phyloP scores from a whole-genome alignment of 495 filamentous ascomycete species.

The Thermochaetoides thermophila region DNA sequence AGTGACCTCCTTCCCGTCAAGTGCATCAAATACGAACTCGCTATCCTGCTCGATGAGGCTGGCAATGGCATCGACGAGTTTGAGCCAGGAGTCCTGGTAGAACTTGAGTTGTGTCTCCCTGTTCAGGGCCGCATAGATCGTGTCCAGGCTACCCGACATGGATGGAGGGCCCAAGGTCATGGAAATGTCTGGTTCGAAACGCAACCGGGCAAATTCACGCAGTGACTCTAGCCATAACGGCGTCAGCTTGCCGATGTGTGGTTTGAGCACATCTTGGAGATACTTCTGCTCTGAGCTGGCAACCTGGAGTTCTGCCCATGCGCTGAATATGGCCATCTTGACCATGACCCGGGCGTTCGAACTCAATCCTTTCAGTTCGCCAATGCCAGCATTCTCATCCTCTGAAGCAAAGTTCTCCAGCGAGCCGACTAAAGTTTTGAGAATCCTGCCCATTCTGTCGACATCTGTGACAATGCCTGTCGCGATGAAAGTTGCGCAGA shows the following conservation, averaged over 20 bases:
- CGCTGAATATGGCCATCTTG: slow-evolving; percentile 90
- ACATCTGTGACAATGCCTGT: slow-evolving; percentile 96
- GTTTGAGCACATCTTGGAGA: slow-evolving; percentile 74
- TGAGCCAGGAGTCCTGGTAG: slow-evolving; percentile 96
- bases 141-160: slow-evolving; percentile 66
- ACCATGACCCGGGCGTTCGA: slow-evolving; percentile 98
- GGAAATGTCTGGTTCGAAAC: slow-evolving; percentile 95
- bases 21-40: slow-evolving; percentile 89
- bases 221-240: slow-evolving; percentile 89
- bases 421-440: slow-evolving; percentile 82
- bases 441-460: slow-evolving; percentile 91
- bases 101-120: slow-evolving; percentile 87
- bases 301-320: slow-evolving; percentile 97
- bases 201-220: slow-evolving; percentile 80
- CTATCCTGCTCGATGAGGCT: slow-evolving; percentile 95
- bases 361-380: slow-evolving; percentile 83
- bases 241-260: slow-evolving; percentile 75
- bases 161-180: slow-evolving; percentile 62
- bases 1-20: slow-evolving; percentile 68
- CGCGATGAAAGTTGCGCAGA: slow-evolving; percentile 93
- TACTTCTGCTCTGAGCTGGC: slow-evolving; percentile 89
- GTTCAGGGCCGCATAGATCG: slow-evolving; percentile 86
- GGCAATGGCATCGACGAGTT: slow-evolving; percentile 91
- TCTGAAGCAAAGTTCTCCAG: slow-evolving; percentile 84
- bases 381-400: slow-evolving; percentile 73